A percentile compares a stretch with the other conserved stretches of the same genome.
Conservation (phyloP, 176 grass and related monocot species). For the Neostapfia colusana region DNA sequence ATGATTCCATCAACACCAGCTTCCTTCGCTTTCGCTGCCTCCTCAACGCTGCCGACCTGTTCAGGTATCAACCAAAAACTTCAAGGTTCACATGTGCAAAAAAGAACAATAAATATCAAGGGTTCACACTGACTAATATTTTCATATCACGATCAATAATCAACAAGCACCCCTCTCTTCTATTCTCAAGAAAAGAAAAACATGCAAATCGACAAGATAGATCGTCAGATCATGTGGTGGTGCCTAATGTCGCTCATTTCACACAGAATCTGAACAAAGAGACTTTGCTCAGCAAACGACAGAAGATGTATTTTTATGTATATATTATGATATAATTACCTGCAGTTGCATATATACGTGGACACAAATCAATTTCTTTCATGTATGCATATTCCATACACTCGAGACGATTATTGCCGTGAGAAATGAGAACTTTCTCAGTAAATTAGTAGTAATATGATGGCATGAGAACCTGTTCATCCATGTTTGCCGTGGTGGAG, state of each 20-base stretch:
- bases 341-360: neutral
- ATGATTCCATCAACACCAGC: slow-evolving; percentile 90
- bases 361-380: neutral
- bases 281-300: neutral
- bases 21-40: slow-evolving; percentile 72
- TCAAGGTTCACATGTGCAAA: neutral
- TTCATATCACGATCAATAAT: neutral
- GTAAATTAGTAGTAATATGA: neutral
- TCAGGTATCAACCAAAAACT: neutral
- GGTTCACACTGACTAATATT: neutral
- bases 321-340: neutral
- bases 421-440: neutral
- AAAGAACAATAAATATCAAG: slow-evolving; percentile 9
- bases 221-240: neutral
- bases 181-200: neutral
- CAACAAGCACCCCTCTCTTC: neutral
- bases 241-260: neutral
- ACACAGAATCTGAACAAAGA: neutral
- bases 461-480: neutral
- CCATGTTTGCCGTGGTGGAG: too few relatives aligned
- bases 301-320: neutral
- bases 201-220: neutral
- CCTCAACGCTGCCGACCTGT: slow-evolving; percentile 78
- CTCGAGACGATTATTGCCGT: neutral
- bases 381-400: neutral